These are phyloP conservation scores for Nakaseomyces delphensis DNA, from an alignment of 1,139 yeast species.

Conservation along the genomic window DNA sequence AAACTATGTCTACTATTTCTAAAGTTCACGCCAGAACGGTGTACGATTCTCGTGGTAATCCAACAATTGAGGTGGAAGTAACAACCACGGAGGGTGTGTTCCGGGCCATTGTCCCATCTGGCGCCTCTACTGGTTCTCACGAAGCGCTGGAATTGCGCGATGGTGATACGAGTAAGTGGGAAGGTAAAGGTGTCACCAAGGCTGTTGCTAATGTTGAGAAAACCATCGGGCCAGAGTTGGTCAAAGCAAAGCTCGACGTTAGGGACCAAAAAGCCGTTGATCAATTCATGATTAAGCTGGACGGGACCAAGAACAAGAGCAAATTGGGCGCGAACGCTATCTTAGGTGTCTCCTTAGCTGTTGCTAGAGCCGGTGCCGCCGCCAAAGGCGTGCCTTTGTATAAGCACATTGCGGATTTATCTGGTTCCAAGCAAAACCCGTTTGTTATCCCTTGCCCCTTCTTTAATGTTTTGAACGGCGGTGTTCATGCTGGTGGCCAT, in stretches of 20 bases:
- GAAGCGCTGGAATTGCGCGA: constrained; percentile 96
- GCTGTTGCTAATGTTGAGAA: constrained; percentile 89
- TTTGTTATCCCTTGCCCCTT: constrained; percentile 89
- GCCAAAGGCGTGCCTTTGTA: constrained; percentile 79
- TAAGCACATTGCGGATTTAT: constrained; percentile 68
- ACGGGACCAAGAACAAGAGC: constrained; percentile 89
- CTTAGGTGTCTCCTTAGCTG: constrained; percentile 89
- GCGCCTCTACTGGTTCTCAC: constrained; percentile 92
- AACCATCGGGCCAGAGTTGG: constrained; percentile 78
- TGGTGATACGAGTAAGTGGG: constrained; percentile 87
- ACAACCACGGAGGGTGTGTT: constrained; percentile 77
- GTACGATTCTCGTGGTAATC: constrained; percentile 97
- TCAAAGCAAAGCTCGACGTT: constrained; percentile 65
- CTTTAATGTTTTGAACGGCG: constrained; percentile 97
- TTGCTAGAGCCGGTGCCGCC: constrained; percentile 92
- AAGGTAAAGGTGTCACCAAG: constrained; percentile 88
- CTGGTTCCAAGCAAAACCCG: constrained; percentile 53
- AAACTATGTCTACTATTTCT: constrained; percentile 41
- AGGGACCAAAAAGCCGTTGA: constrained; percentile 73
- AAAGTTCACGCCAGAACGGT: constrained; percentile 85
- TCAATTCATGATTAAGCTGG: constrained; percentile 64
- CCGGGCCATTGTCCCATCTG: constrained; percentile 93
- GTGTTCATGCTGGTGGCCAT: constrained; percentile 98
- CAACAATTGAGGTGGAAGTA: constrained; percentile 91
- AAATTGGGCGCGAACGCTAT: constrained; percentile 95